Base-by-base conservation (phyloP, 2,329 filamentous ascomycete species). In the Xylaria sp. region DNA sequence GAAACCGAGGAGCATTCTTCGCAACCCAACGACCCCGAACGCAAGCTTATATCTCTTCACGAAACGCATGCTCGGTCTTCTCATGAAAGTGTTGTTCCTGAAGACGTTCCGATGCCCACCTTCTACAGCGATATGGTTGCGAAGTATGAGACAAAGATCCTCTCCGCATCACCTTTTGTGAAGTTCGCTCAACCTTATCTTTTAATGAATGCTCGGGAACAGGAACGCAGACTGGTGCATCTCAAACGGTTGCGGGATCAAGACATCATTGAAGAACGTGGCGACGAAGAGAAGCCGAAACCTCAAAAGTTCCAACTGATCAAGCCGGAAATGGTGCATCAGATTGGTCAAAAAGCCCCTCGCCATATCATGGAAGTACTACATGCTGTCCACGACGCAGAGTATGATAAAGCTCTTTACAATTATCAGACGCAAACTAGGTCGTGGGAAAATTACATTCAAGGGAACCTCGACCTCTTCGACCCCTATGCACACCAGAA, bases 401-500 rank as follows among this genome's bases (percentile, higher is more conserved):
- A 99, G 79, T 97, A 98, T 74, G 94, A 99, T 78, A 97, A 96
- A 80, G 94, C 95, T 1, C 82, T 97, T 39, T 93, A 97, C 80
- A 94, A 94, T 74, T 99, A 98, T 77, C 89, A 94, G 78, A 97
- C 93, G 0, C 95, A 98, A 77, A 97, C 94, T 65, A 89, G 93
- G 34, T 94, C 97, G 73, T 99, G 96, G 96, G 96, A 99, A 77
- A 93, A 93, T 32, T 97, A 97, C 75, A 91, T 97, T 25, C 90
- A 95, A 59, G 93, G 93, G 15, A 97, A 96, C 72, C 84, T 92
- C 36, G 92, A 97, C 75, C 85, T 98, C 1, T 99, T 97, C 74
- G 94, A 99, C 76, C 96, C 97, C 0, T 96, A 94, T 76, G 92
- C 93, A 0, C 97, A 99, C 76, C 96, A 99, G 76, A 97, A 96